These are phyloP conservation scores for Citrullus colocynthis DNA, from an alignment of 306 rosid species.

Conservation along the genomic window DNA sequence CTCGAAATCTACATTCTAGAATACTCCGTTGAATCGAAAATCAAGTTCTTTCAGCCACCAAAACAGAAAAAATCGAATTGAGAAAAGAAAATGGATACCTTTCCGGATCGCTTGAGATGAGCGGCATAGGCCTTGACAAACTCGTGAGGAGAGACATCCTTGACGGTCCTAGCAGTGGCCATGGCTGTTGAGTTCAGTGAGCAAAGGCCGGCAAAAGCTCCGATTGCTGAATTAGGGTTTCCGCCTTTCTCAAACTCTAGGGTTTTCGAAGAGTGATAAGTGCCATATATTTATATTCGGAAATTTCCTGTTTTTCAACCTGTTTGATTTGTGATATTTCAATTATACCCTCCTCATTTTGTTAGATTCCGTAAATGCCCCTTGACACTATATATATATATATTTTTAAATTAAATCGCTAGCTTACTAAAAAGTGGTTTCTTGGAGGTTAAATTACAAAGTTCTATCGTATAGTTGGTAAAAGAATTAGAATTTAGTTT, in stretches of 20 bases:
- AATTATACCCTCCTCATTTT: not conserved
- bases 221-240: not conserved
- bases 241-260: constrained; percentile 5
- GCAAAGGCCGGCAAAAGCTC: constrained; percentile 1
- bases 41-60: not conserved
- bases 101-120: constrained; percentile 57
- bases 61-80: not conserved
- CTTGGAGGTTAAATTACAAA: no score
- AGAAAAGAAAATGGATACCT: constrained; percentile 15
- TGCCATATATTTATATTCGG: not conserved
- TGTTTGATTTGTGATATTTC: not conserved
- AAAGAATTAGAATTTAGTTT: no score
- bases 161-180: constrained; percentile 46
- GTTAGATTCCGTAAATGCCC: not conserved
- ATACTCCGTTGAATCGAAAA: not conserved
- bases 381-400: not conserved
- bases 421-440: not conserved
- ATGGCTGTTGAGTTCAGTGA: constrained; percentile 1
- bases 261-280: not conserved
- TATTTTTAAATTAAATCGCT: not conserved
- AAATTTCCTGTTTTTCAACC: not conserved
- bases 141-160: constrained; percentile 64
- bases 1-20: not conserved
- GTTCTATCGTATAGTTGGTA: no score
- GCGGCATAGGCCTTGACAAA: constrained; percentile 66